Percentiles rank a stretch among this genome's conserved stretches.
Evolutionary conservation across 768 basidiomycete species (phyloP).

Genomic region (Xerocomus spinulosus): DNA sequence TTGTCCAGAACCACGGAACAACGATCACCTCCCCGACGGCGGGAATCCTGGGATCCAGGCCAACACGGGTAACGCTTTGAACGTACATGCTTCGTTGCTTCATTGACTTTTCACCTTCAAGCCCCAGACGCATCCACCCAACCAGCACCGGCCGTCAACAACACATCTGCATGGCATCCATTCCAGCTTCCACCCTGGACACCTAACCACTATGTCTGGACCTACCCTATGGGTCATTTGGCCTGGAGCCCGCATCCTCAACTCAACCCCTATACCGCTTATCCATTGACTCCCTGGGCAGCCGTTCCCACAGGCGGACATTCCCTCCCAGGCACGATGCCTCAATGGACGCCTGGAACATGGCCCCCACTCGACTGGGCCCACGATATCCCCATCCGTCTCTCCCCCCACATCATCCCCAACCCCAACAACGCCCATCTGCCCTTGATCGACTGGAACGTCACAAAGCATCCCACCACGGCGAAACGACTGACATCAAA

Average conservation of each 20-base stretch:
- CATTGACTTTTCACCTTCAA: constrained; percentile 4
- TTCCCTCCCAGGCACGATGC: constrained; percentile 22
- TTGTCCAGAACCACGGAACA: constrained; percentile 1
- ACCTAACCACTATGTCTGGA: constrained; percentile 24
- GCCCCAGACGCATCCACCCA: constrained; percentile 5
- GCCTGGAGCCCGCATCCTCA: constrained; percentile 27
- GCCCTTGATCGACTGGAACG: constrained; percentile 35
- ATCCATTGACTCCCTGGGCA: constrained; percentile 14
- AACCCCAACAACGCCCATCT: constrained; percentile 29
- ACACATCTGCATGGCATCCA: constrained; percentile 1
- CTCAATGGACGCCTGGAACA: constrained; percentile 25
- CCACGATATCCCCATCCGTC: constrained; percentile 17
- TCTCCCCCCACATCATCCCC: constrained; percentile 27
- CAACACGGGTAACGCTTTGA: constrained; percentile 13
- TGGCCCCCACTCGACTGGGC: constrained; percentile 27
- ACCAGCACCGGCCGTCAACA: background rate
- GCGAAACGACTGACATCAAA: constrained; percentile 30
- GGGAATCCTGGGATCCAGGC: constrained; percentile 20
- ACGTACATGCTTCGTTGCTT: background rate
- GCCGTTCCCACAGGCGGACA: constrained; percentile 19
- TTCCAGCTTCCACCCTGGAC: constrained; percentile 11
- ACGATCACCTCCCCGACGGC: constrained; percentile 16
- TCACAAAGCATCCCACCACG: constrained; percentile 30
- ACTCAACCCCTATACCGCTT: constrained; percentile 2
- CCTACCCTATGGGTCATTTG: constrained; percentile 21